phyloP scores from a whole-genome alignment of 768 basidiomycete species.

The Hygrophorus pudorinus region DNA sequence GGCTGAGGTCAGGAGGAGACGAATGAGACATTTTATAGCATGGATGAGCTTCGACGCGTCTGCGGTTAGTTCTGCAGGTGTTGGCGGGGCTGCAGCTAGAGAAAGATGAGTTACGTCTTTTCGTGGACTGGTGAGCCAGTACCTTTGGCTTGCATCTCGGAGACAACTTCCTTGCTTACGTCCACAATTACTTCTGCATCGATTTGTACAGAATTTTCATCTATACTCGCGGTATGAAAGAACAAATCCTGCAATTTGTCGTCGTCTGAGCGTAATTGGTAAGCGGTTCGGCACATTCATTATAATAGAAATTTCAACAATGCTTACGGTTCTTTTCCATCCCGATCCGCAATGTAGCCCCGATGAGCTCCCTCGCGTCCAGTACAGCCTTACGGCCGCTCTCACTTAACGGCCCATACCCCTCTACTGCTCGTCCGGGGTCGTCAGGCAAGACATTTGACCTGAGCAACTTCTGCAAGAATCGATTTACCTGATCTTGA shows the following conservation, averaged over 20 bases:
- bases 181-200: slow-evolving; percentile 11
- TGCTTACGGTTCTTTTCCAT: slow-evolving; percentile 29
- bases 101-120: background rate
- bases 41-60: slow-evolving; percentile 19
- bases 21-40: slow-evolving; percentile 20
- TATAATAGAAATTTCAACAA: background rate
- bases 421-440: slow-evolving; percentile 7
- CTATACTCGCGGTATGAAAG: slow-evolving; percentile 17
- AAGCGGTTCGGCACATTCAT: background rate
- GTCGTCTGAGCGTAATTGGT: slow-evolving; percentile 17
- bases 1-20: slow-evolving; percentile 22
- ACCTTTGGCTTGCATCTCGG: slow-evolving; percentile 7
- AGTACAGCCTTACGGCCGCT: slow-evolving; percentile 19
- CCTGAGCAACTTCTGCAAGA: slow-evolving; percentile 17
- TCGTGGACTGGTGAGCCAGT: background rate
- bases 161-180: slow-evolving; percentile 3
- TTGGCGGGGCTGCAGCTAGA: slow-evolving; percentile 12
- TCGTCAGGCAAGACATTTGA: slow-evolving; percentile 19
- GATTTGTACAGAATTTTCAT: slow-evolving; percentile 11
- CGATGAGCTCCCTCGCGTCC: slow-evolving; percentile 20
- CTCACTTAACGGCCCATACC: slow-evolving; percentile 19
- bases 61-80: slow-evolving; percentile 15
- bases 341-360: slow-evolving; percentile 23
- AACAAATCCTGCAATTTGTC: slow-evolving; percentile 29
- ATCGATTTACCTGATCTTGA: slow-evolving; percentile 22